Evolutionary conservation across 179 eudicot genomes (phyloP).

Genomic region (Heliamphora pulchella): DNA sequence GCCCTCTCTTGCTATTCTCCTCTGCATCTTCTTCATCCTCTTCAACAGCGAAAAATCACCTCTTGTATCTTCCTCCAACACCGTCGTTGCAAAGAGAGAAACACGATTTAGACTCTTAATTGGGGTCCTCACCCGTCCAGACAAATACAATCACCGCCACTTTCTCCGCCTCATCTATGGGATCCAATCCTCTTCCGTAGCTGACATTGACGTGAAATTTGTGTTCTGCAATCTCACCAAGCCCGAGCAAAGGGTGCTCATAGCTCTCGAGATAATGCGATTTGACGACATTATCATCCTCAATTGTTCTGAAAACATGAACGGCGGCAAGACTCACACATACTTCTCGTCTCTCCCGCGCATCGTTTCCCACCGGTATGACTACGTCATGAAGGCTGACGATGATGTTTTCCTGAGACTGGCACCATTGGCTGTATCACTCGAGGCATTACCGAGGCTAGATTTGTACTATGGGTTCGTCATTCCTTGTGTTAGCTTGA

Average conservation of each 20-base stretch:
- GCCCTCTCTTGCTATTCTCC: conserved; percentile 10
- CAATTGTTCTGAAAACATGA: conserved; percentile 75
- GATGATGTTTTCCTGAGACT: conserved; percentile 65
- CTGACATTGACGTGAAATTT: conserved; percentile 62
- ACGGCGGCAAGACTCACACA: conserved; percentile 70
- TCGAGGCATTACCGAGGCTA: conserved; percentile 52
- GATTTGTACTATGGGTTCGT: conserved; percentile 80
- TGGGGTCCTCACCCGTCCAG: conserved; percentile 70
- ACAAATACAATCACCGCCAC: conserved; percentile 56
- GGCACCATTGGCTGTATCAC: conserved; percentile 45
- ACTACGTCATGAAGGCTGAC: conserved; percentile 80
- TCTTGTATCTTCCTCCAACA: conserved; percentile 11
- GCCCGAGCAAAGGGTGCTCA: conserved; percentile 51
- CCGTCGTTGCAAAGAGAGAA: neutral
- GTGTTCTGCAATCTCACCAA: conserved; percentile 82
- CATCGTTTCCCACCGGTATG: conserved; percentile 47
- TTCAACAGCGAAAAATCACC: conserved; percentile 18
- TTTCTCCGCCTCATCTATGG: conserved; percentile 77
- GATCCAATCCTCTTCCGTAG: conserved; percentile 42
- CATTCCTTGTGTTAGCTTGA: conserved; percentile 77
- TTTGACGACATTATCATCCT: conserved; percentile 71
- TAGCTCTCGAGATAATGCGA: conserved; percentile 72
- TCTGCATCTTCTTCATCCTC: conserved; percentile 21
- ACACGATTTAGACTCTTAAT: conserved; percentile 27
- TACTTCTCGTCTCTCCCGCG: conserved; percentile 57